Conservation (phyloP, 176 grass and related monocot genomes). For the Triticum urartu region DNA sequence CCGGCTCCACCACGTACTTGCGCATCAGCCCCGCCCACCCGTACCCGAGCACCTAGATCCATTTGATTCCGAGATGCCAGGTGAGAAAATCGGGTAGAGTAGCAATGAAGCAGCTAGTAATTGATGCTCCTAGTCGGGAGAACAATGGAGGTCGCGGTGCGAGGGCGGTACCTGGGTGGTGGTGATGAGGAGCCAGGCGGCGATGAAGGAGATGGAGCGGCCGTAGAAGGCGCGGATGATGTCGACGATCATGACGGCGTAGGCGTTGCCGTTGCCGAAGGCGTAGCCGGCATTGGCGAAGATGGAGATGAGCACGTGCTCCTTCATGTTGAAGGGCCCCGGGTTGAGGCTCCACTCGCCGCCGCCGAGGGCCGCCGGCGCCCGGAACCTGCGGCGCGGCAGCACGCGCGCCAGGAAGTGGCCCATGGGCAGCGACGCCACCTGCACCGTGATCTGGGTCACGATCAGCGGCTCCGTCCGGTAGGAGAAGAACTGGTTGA, state of each 20-base stretch:
- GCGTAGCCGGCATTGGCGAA: conserved; percentile 91
- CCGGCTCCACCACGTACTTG: conserved; percentile 86
- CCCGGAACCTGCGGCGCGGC: conserved; percentile 31
- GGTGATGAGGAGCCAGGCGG: conserved; percentile 73
- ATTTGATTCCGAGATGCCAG: neutral
- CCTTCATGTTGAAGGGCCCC: conserved; percentile 96
- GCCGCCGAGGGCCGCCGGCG: conserved; percentile 17
- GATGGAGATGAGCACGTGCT: conserved; percentile 98
- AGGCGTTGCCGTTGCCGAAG: conserved; percentile 72
- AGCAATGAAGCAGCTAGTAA: too few species aligned
- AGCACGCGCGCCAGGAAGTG: conserved; percentile 67
- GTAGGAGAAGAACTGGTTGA: conserved; percentile 97
- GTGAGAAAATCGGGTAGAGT: too few species aligned
- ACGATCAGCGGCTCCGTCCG: conserved; percentile 82
- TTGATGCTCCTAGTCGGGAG: too few species aligned
- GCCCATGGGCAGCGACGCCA: conserved; percentile 78
- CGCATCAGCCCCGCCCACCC: conserved; percentile 92
- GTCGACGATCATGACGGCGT: conserved; percentile 70
- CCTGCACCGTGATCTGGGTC: conserved; percentile 85
- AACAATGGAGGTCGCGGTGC: too few species aligned
- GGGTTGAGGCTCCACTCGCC: conserved; percentile 75
- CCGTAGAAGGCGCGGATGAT: conserved; percentile 81
- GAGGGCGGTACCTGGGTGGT: conserved; percentile 67
- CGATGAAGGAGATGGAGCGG: conserved; percentile 65
- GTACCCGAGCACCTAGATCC: conserved; percentile 76